Percentiles rank a stretch among this genome's conserved stretches.
Evolutionary conservation across 1,139 yeast species (phyloP).

Genomic region (Fermentozyma sake): DNA sequence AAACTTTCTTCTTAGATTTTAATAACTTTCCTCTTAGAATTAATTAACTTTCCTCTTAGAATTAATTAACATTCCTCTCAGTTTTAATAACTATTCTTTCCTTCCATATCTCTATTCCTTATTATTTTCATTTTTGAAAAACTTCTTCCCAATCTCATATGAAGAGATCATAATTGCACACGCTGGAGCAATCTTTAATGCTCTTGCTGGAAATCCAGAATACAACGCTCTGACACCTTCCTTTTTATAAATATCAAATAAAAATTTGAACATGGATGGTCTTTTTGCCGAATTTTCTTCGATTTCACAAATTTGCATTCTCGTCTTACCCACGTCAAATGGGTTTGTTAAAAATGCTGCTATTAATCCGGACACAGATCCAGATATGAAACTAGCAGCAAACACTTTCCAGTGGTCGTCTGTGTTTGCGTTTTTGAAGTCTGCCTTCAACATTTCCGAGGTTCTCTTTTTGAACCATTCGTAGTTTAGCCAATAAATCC

Average conservation of each 20-base stretch:
- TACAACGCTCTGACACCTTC: conserved; percentile 81
- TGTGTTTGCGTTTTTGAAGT: conserved; percentile 14
- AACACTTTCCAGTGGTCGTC: conserved; percentile 54
- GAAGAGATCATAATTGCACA: conserved; percentile 98
- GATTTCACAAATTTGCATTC: conserved; percentile 64
- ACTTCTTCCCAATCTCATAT: conserved; percentile 81
- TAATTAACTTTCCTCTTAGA: too few species aligned
- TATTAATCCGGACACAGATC: conserved; percentile 76
- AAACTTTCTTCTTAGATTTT: too few species aligned
- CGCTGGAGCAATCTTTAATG: conserved; percentile 90
- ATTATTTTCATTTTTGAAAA: conserved; percentile 34
- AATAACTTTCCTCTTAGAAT: too few species aligned
- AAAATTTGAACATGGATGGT: conserved; percentile 60
- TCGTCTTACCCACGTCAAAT: conserved; percentile 94
- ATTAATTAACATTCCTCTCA: too few species aligned
- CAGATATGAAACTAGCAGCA: conserved; percentile 72
- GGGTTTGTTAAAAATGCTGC: conserved; percentile 92
- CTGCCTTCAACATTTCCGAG: conserved; percentile 19
- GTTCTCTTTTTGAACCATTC: conserved; percentile 41
- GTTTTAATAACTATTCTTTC: too few species aligned
- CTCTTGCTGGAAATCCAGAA: conserved; percentile 81
- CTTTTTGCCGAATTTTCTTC: conserved; percentile 13
- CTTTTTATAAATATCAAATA: conserved; percentile 53
- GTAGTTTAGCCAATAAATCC: conserved; percentile 89
- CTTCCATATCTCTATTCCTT: too few species aligned